Percentiles rank a stretch among this genome's conserved stretches.
Evolutionary conservation across 495 filamentous ascomycete species (phyloP).

Genomic region (Penicillium maclennaniae): DNA sequence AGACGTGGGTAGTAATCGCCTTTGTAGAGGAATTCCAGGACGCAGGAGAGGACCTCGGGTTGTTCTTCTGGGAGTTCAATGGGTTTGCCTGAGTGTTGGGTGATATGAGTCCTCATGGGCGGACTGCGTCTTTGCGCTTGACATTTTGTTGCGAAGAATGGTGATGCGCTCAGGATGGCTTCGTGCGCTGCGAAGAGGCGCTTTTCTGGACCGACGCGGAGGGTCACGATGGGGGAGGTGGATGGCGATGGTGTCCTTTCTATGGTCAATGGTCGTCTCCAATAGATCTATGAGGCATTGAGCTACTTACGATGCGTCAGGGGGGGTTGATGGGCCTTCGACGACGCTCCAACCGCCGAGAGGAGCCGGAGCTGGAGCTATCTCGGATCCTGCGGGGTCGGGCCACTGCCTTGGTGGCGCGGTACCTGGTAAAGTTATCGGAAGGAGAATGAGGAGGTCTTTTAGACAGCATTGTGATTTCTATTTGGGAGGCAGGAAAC

Average conservation of each 20-base stretch:
- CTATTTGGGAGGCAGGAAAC: not conserved
- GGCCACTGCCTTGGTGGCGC: conserved; percentile 37
- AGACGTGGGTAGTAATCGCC: conserved; percentile 85
- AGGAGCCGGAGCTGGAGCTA: conserved; percentile 24
- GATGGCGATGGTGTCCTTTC: conserved; percentile 42
- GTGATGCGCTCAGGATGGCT: conserved; percentile 71
- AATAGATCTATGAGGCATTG: not conserved
- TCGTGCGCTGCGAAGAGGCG: conserved; percentile 89
- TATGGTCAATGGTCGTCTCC: not conserved
- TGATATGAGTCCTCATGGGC: conserved; percentile 13
- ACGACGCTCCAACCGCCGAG: conserved; percentile 28
- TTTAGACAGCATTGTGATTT: conserved; percentile 30
- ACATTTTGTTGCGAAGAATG: conserved; percentile 61
- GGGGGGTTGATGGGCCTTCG: conserved; percentile 31
- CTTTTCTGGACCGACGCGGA: conserved; percentile 71
- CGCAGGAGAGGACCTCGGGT: conserved; percentile 83
- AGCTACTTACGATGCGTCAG: conserved; percentile 38
- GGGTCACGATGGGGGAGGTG: conserved; percentile 71
- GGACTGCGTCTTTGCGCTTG: conserved; percentile 14
- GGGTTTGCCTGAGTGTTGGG: conserved; percentile 49
- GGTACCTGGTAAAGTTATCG: conserved; percentile 45
- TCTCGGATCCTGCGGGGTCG: conserved; percentile 14
- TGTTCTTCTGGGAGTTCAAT: conserved; percentile 80
- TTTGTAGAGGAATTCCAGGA: conserved; percentile 92
- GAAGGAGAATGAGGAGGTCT: conserved; percentile 27